phyloP scores from a whole-genome alignment of 176 grass and related monocot genomes.

The Ensete ventricosum region DNA sequence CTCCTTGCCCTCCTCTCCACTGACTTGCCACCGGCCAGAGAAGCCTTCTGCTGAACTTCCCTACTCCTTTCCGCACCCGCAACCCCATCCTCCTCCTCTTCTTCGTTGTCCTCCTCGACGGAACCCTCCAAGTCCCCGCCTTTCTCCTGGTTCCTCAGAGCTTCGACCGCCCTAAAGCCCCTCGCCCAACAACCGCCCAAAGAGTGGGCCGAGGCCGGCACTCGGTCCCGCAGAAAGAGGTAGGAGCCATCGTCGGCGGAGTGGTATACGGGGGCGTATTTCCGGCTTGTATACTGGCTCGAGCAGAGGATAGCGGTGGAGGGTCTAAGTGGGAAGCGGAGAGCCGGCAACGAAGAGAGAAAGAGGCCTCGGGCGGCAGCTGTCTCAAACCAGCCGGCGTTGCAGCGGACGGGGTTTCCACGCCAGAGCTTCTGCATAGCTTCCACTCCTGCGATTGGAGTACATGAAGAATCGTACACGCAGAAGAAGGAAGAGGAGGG shows the following conservation, averaged over 20 bases:
- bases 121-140: constrained; percentile 7
- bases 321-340: constrained; percentile 6
- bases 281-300: background rate
- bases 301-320: background rate
- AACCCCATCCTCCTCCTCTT: constrained; percentile 9
- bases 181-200: constrained; percentile 19
- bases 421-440: constrained; percentile 37
- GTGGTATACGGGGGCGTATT: background rate
- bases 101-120: constrained; percentile 6
- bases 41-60: background rate
- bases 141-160: constrained; percentile 15
- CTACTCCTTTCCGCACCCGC: background rate
- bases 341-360: constrained; percentile 25
- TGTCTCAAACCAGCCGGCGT: constrained; percentile 26
- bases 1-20: constrained; percentile 42
- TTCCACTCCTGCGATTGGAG: constrained; percentile 24
- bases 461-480: background rate
- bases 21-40: background rate
- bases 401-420: constrained; percentile 28
- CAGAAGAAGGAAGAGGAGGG: background rate
- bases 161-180: constrained; percentile 29
- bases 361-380: constrained; percentile 16
- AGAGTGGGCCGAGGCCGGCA: constrained; percentile 5
- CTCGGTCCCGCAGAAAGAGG: background rate
- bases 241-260: background rate